A percentile compares a stretch with the other conserved stretches of the same genome.
Conservation (phyloP, 2,329 filamentous ascomycete genomes). For the Fusarium sublunatum region DNA sequence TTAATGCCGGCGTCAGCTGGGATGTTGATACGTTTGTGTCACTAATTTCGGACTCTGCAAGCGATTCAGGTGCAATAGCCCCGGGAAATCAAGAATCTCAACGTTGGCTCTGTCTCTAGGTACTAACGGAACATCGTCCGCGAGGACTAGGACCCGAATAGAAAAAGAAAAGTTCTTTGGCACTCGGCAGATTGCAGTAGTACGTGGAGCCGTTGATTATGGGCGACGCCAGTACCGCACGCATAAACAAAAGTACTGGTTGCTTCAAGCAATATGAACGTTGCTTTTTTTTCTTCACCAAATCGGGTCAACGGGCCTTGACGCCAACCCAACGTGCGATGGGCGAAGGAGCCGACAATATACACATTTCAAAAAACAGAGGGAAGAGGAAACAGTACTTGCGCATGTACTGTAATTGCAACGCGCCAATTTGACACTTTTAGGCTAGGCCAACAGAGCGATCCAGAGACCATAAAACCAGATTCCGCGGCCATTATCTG, state of each 20-base stretch:
- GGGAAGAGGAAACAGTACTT: slow-evolving; percentile 40
- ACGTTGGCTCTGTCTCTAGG: slow-evolving; percentile 4
- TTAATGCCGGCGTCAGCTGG: slow-evolving; percentile 24
- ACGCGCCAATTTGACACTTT: slow-evolving; percentile 20
- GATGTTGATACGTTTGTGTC: slow-evolving; percentile 25
- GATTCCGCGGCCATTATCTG: slow-evolving; percentile 5
- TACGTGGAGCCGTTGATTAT: slow-evolving; percentile 7
- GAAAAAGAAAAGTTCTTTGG: slow-evolving; percentile 10
- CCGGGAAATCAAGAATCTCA: slow-evolving; percentile 6
- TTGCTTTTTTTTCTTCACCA: slow-evolving; percentile 34
- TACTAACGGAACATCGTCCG: slow-evolving; percentile 3
- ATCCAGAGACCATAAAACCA: slow-evolving; percentile 13
- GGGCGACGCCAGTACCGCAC: slow-evolving; percentile 4
- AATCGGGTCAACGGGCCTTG: slow-evolving; percentile 21
- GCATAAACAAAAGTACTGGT: slow-evolving; percentile 16
- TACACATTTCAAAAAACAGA: slow-evolving; percentile 28
- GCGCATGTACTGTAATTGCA: slow-evolving; percentile 33
- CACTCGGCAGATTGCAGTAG: slow-evolving; percentile 21
- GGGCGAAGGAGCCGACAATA: slow-evolving; percentile 14
- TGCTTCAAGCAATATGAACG: slow-evolving; percentile 7
- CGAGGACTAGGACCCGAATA: slow-evolving; percentile 9
- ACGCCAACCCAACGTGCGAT: slow-evolving; percentile 16
- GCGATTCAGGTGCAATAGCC: slow-evolving; percentile 4
- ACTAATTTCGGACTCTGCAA: slow-evolving; percentile 21
- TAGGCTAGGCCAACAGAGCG: slow-evolving; percentile 17